These are phyloP conservation scores for Bacterosira constricta DNA, from an alignment of 108 stramenopile species.

Conservation along the genomic window DNA sequence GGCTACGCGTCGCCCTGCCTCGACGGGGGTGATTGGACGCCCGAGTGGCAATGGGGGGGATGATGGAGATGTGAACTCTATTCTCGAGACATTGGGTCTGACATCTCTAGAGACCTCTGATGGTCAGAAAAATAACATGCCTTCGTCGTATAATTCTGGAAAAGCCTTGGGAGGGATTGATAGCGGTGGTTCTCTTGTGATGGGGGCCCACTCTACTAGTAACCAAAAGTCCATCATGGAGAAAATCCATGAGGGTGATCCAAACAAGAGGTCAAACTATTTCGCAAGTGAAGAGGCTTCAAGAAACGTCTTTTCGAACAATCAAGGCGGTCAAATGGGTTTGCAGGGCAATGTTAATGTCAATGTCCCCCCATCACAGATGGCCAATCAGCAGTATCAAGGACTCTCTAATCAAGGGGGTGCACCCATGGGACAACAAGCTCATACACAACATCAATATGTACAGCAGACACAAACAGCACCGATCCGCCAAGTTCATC, in stretches of 20 bases:
- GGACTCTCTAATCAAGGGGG: not conserved
- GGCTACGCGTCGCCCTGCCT: slow-evolving; percentile 56
- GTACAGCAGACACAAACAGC: not conserved
- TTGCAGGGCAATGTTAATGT: not conserved
- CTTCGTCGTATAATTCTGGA: not conserved
- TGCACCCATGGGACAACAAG: not conserved
- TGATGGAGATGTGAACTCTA: slow-evolving; percentile 45
- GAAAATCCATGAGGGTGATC: slow-evolving; percentile 13
- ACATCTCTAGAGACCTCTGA: slow-evolving; percentile 25
- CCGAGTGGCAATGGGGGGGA: slow-evolving; percentile 11
- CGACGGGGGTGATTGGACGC: slow-evolving; percentile 65
- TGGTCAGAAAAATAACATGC: too few species aligned
- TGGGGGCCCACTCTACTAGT: not conserved
- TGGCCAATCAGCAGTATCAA: not conserved
- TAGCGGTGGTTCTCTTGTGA: not conserved
- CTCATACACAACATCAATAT: not conserved
- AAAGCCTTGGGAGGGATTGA: slow-evolving; percentile 19
- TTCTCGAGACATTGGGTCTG: slow-evolving; percentile 50
- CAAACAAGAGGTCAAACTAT: slow-evolving; percentile 18
- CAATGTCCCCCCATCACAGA: not conserved
- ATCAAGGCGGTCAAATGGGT: slow-evolving; percentile 11
- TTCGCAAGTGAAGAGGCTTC: slow-evolving; percentile 9
- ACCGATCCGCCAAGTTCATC: not conserved
- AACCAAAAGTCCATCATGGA: slow-evolving; percentile 31
- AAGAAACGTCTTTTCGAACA: not conserved